These are phyloP conservation scores for Phytophthora lateralis DNA, from an alignment of 352 stramenopile species.

Conservation along the genomic window DNA sequence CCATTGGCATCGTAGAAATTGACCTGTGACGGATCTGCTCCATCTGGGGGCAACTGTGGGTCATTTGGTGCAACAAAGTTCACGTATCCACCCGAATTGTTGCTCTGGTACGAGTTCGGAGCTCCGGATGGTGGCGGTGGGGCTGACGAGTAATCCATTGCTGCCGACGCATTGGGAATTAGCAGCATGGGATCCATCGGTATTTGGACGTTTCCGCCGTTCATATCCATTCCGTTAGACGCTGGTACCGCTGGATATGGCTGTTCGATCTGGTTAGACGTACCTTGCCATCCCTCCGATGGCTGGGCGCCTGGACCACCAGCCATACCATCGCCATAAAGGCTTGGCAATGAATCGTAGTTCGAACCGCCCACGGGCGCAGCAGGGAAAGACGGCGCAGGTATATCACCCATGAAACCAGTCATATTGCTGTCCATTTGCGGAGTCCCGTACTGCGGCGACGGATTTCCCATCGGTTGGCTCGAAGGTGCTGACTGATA, in stretches of 20 bases:
- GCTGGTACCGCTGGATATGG: conserved; percentile 18
- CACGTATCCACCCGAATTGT: conserved; percentile 30
- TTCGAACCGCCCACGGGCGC: conserved; percentile 22
- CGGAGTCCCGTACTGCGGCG: conserved; percentile 33
- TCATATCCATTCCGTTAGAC: conserved; percentile 25
- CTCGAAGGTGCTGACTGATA: conserved; percentile 33
- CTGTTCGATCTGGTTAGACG: conserved; percentile 26
- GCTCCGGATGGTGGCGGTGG: conserved; percentile 17
- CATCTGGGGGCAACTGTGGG: conserved; percentile 39
- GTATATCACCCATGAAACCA: conserved; percentile 41
- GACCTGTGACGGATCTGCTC: conserved; percentile 46
- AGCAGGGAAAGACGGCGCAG: conserved; percentile 30
- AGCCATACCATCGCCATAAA: conserved; percentile 23
- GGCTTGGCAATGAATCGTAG: conserved; percentile 33
- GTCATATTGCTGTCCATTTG: conserved; percentile 18
- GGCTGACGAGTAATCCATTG: conserved; percentile 28
- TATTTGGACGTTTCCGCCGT: conserved; percentile 27
- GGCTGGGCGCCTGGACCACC: conserved; percentile 15
- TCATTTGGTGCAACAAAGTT: conserved; percentile 72
- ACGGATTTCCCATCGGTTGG: conserved; percentile 29
- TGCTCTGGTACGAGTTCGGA: conserved; percentile 23
- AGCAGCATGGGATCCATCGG: conserved; percentile 31
- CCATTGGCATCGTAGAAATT: conserved; percentile 73
- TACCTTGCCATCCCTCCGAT: conserved; percentile 30
- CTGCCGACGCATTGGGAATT: conserved; percentile 24